These are phyloP conservation scores for Hyaloscypha variabilis DNA, from an alignment of 495 filamentous ascomycete genomes.

Conservation along the genomic window DNA sequence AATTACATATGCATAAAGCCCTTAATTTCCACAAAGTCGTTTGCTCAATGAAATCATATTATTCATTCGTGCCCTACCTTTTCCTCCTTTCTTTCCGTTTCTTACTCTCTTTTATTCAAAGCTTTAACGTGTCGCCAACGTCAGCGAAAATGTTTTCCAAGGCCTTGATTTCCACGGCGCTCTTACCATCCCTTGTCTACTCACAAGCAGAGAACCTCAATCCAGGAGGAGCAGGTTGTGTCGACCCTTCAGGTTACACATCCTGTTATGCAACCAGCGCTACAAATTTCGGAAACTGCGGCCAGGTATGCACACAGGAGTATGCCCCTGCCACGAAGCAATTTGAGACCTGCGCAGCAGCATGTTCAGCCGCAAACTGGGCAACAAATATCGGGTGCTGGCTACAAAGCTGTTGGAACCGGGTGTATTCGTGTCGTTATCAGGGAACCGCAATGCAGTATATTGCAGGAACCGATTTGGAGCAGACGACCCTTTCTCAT, in stretches of 20 bases:
- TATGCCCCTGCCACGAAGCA: neutral
- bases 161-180: no score
- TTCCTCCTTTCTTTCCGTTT: no score
- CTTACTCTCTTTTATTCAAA: no score
- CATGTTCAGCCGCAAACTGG: neutral
- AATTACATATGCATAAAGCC: no score
- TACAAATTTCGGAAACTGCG: neutral
- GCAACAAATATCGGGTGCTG: conserved; percentile 11
- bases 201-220: neutral
- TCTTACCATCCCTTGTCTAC: no score
- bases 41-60: no score
- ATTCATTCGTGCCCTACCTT: no score
- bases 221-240: conserved; percentile 10
- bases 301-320: neutral
- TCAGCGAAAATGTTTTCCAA: no score
- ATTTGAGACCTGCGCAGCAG: neutral
- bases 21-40: no score
- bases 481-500: neutral
- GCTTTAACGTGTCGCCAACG: no score
- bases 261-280: conserved; percentile 4
- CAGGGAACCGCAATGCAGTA: conserved; percentile 9
- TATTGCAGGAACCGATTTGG: conserved; percentile 1
- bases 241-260: conserved; percentile 7
- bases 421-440: conserved; percentile 7
- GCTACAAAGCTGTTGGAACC: conserved; percentile 7